phyloP scores from a whole-genome alignment of 345 rosid species.

The Gynandropsis gynandra region DNA sequence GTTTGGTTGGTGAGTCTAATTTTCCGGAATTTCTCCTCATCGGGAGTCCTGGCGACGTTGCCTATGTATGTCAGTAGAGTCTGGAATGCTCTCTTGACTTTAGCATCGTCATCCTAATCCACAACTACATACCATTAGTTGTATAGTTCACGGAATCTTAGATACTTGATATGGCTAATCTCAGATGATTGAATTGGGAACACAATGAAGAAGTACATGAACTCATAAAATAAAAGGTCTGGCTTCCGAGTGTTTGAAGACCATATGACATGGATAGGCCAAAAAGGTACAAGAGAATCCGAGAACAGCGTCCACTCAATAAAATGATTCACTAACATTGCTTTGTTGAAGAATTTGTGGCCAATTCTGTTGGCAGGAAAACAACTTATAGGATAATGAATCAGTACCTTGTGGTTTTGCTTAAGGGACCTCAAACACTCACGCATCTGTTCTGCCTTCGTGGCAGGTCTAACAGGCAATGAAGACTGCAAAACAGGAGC shows the following conservation, averaged over 20 bases:
- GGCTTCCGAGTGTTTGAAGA: too few species aligned
- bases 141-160: too few species aligned
- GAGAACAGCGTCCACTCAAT: too few species aligned
- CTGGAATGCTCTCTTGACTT: constrained; percentile 92
- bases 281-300: too few species aligned
- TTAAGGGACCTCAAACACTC: constrained; percentile 90
- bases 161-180: background rate
- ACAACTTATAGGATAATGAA: too few species aligned
- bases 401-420: constrained; percentile 76
- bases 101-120: constrained; percentile 78
- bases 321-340: too few species aligned
- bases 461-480: constrained; percentile 87
- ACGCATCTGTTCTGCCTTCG: constrained; percentile 91
- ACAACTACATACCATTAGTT: constrained; percentile 4
- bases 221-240: too few species aligned
- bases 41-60: constrained; percentile 81
- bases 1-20: constrained; percentile 80
- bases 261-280: too few species aligned
- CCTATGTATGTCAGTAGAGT: constrained; percentile 91
- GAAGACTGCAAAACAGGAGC: constrained; percentile 40
- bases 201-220: too few species aligned
- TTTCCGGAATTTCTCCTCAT: constrained; percentile 89
- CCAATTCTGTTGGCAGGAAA: too few species aligned
- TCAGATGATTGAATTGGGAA: too few species aligned
- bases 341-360: too few species aligned